These are phyloP conservation scores for Aurifilum marmelostoma DNA, from an alignment of 2,329 filamentous ascomycete species.

Conservation along the genomic window DNA sequence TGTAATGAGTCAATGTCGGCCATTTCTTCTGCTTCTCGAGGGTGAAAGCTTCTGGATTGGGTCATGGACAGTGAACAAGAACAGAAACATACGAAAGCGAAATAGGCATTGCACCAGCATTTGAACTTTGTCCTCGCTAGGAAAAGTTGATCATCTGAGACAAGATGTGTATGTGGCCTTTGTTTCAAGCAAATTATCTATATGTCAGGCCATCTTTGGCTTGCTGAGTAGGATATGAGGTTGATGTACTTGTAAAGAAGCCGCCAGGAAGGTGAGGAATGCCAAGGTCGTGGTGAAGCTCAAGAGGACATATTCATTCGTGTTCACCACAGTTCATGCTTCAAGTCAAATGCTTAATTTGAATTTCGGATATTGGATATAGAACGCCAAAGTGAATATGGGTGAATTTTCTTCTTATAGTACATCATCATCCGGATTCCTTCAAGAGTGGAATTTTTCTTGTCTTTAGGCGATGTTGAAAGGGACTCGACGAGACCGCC, in stretches of 20 bases:
- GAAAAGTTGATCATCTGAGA: no score
- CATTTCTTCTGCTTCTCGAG: neutral
- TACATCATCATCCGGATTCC: slow-evolving; percentile 20
- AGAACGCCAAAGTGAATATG: slow-evolving; percentile 9
- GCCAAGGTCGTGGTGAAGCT: neutral
- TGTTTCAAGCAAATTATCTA: no score
- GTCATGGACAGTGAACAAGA: neutral
- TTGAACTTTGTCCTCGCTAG: no score
- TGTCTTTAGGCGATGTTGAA: slow-evolving; percentile 7
- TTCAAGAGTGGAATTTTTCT: slow-evolving; percentile 22
- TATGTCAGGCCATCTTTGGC: neutral
- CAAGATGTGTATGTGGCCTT: no score
- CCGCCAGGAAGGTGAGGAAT: neutral
- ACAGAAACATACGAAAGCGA: neutral
- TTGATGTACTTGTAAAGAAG: neutral
- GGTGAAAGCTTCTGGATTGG: neutral
- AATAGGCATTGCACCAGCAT: neutral
- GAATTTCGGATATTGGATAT: neutral
- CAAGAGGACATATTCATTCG: neutral
- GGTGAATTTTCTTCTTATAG: slow-evolving; percentile 9
- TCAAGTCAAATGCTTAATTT: neutral
- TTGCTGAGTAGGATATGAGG: neutral
- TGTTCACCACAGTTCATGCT: neutral
- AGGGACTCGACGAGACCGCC: neutral
- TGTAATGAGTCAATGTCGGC: neutral